phyloP scores from a whole-genome alignment of 108 stramenopile species.

The Cylindrotheca closterium region DNA sequence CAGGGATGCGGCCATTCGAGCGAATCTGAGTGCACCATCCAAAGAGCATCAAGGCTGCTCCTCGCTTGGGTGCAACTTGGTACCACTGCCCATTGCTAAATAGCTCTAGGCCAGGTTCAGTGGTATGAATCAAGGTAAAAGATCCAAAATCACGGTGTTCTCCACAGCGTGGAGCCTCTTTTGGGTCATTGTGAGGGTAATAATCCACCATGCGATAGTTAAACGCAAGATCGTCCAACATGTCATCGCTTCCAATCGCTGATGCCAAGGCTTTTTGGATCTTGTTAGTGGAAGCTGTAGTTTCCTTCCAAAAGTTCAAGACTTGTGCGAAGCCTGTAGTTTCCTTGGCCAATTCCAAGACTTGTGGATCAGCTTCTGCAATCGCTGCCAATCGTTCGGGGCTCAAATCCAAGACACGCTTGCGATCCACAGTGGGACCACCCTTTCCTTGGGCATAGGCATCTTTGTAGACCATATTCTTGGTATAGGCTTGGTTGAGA shows the following conservation, averaged over 20 bases:
- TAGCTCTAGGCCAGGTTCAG: slow-evolving; percentile 18
- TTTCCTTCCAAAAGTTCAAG: slow-evolving; percentile 5
- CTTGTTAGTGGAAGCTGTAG: slow-evolving; percentile 6
- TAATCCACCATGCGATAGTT: slow-evolving; percentile 42
- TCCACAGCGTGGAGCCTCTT: slow-evolving; percentile 19
- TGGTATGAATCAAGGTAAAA: slow-evolving; percentile 20
- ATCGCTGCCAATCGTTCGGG: slow-evolving; percentile 27
- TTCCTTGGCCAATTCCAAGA: slow-evolving; percentile 3
- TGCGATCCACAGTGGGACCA: slow-evolving; percentile 16
- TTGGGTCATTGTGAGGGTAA: slow-evolving; percentile 2
- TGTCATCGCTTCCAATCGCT: slow-evolving; percentile 19
- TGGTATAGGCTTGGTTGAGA: slow-evolving; percentile 27
- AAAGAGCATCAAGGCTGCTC: slow-evolving; percentile 15
- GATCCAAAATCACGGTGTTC: slow-evolving; percentile 39
- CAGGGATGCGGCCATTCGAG: slow-evolving; percentile 29
- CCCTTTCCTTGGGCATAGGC: slow-evolving; percentile 13
- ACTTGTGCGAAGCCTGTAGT: not conserved
- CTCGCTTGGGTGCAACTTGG: not conserved
- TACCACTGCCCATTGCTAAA: slow-evolving; percentile 1
- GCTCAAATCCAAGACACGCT: slow-evolving; percentile 27
- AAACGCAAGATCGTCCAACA: slow-evolving; percentile 21
- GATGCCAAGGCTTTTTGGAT: slow-evolving; percentile 18
- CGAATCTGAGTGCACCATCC: slow-evolving; percentile 38
- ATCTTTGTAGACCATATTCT: slow-evolving; percentile 31
- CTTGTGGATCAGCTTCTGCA: slow-evolving; percentile 11